Base-by-base conservation (phyloP, 177 flowering plant genomes). In the Vitis hybrid region DNA sequence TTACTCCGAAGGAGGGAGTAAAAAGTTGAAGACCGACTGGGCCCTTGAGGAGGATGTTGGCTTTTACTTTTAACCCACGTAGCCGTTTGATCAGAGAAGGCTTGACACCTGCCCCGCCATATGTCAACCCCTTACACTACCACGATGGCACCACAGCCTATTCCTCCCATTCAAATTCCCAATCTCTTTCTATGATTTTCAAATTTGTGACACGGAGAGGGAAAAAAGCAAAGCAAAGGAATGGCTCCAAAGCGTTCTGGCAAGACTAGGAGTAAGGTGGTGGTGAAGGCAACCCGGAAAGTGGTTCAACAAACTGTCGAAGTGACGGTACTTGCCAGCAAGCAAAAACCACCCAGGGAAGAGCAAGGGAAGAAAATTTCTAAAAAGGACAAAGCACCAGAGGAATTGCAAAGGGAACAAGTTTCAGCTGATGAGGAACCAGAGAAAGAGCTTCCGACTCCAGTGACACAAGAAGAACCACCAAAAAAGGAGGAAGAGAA, bases 191-290 rank as follows among this genome's bases (percentile, higher is more conserved):
- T 3, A n/a, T 7, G 4, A 3, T 39, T 13, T 30, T 49, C 55
- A 23, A 56, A 50, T 5, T 13, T 57, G 30, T 39, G 48, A 39
- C 48, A 8, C 8, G 9, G 48, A 39, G 48, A 39, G 2, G 48
- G 48, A 39, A 0, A 39, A 39, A 39, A 39, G 9, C 11, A 48
- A 26, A 39, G 1, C 2, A 32, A 32, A 49, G 50, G 21, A 57
- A 84, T 84, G 85, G 81, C 80, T 65, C 85, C 87, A 65, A 78
- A 76, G 78, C 66, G 78, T 5, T 0, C 60, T 17, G 65, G 12
- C 14, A 80, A 67, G 69, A 75, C 50, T 6, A 39, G 9, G 48
- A 39, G 48, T 39, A 39, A 39, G 34, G 74, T 75, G 9, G 76
- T 70, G 17, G 55, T 58, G 30, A 78, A 49, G 45, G 60, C 78